Evolutionary conservation across 306 rosid genomes (phyloP).

Genomic region (Prunus mira): DNA sequence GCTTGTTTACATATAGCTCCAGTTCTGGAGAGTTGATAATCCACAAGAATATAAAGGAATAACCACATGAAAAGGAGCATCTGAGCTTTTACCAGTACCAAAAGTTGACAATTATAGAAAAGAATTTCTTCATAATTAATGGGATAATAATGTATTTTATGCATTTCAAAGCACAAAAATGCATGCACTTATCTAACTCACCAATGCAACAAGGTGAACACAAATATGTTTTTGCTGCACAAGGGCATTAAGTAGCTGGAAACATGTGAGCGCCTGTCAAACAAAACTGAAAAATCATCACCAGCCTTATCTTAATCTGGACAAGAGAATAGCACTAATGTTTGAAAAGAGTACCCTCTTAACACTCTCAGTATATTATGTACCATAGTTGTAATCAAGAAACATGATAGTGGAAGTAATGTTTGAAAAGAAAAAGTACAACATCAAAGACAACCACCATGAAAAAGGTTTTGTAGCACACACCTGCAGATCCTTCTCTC

Average conservation of each 20-base stretch:
- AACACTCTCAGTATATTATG: constrained; percentile 1
- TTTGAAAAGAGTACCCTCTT: background rate
- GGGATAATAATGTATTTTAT: constrained; percentile 10
- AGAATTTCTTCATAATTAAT: too few relatives aligned
- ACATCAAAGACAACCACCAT: constrained; percentile 17
- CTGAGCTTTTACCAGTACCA: too few relatives aligned
- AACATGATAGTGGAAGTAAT: constrained; percentile 12
- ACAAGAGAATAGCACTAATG: background rate
- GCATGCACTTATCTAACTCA: constrained; percentile 38
- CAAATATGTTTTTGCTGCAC: constrained; percentile 87
- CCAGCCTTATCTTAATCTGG: constrained; percentile 14
- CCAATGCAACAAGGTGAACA: constrained; percentile 76
- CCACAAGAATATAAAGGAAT: too few relatives aligned
- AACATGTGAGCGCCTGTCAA: constrained; percentile 72
- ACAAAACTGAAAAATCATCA: constrained; percentile 19
- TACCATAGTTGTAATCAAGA: constrained; percentile 4
- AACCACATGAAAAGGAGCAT: too few relatives aligned
- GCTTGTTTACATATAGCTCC: background rate
- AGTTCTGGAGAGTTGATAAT: too few relatives aligned
- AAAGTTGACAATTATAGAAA: too few relatives aligned
- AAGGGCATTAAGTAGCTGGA: constrained; percentile 75
- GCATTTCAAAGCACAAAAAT: constrained; percentile 12
- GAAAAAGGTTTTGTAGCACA: constrained; percentile 28
- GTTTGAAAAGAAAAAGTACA: constrained; percentile 1
- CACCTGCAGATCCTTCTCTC: constrained; percentile 92